Evolutionary conservation across 2,329 filamentous ascomycete species (phyloP).

Genomic region (Colletotrichum caudatum): DNA sequence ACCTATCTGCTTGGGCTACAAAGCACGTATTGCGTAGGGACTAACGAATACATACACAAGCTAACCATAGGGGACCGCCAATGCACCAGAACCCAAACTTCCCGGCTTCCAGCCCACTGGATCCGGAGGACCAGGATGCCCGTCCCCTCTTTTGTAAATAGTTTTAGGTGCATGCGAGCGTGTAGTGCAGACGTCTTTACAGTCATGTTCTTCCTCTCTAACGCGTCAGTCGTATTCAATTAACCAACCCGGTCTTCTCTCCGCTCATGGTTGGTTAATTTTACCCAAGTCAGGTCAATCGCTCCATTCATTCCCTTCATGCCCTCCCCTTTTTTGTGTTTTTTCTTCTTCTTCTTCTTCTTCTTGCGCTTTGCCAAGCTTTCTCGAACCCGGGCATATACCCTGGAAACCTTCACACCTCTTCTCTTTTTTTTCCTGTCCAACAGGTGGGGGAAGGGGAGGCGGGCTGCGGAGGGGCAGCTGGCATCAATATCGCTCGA

Average conservation of each 20-base stretch:
- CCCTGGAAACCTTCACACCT: slow-evolving; percentile 13
- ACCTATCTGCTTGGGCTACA: neutral
- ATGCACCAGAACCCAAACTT: slow-evolving; percentile 11
- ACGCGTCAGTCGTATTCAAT: slow-evolving; percentile 6
- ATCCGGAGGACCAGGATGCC: slow-evolving; percentile 16
- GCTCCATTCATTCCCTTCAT: neutral
- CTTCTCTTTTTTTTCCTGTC: neutral
- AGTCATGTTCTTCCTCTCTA: neutral
- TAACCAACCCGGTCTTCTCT: slow-evolving; percentile 2
- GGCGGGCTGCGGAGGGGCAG: slow-evolving; percentile 7
- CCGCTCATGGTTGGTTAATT: neutral
- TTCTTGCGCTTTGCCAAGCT: slow-evolving; percentile 12
- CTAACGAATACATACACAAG: neutral
- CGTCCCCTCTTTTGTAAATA: neutral
- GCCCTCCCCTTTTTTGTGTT: no score
- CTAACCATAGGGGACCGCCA: slow-evolving; percentile 1
- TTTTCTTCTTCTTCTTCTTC: no score
- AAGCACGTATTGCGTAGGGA: neutral
- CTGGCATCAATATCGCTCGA: slow-evolving; percentile 19
- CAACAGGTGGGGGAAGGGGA: neutral
- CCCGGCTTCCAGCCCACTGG: slow-evolving; percentile 24
- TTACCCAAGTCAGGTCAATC: slow-evolving; percentile 8
- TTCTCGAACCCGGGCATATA: slow-evolving; percentile 8
- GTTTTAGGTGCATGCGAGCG: no score
- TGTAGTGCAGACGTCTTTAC: neutral